Evolutionary conservation across 768 basidiomycete species (phyloP).

Genomic region (Psilocybe tampanensis): DNA sequence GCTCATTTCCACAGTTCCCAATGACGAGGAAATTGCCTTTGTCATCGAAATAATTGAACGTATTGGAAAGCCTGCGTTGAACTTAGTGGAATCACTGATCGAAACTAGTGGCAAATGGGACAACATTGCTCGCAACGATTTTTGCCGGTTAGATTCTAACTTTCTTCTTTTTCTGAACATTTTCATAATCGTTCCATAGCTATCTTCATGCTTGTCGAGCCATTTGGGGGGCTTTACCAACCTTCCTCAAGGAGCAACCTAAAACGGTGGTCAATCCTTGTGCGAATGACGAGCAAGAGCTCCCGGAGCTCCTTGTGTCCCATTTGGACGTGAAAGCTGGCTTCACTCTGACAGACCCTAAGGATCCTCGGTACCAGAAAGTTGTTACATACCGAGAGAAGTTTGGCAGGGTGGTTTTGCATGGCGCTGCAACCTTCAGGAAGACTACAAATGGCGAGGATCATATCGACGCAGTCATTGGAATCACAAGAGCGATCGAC

Average conservation of each 20-base stretch:
- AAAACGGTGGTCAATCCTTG: constrained; percentile 62
- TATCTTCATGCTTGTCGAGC: constrained; percentile 72
- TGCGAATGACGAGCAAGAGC: constrained; percentile 61
- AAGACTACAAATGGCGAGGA: constrained; percentile 70
- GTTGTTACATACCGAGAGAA: constrained; percentile 57
- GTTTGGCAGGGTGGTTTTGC: constrained; percentile 69
- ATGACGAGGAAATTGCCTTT: constrained; percentile 73
- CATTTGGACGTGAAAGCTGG: constrained; percentile 72
- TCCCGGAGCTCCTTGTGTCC: constrained; percentile 69
- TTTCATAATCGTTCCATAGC: constrained; percentile 30
- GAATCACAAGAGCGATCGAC: constrained; percentile 73
- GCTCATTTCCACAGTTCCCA: constrained; percentile 47
- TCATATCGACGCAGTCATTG: constrained; percentile 84
- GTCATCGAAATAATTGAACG: constrained; percentile 75
- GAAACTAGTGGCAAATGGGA: constrained; percentile 61
- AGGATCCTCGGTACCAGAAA: constrained; percentile 74
- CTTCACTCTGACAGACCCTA: constrained; percentile 70
- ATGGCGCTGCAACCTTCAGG: constrained; percentile 66
- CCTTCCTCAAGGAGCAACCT: constrained; percentile 58
- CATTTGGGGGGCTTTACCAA: constrained; percentile 78
- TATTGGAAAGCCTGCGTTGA: constrained; percentile 66
- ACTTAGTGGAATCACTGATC: constrained; percentile 67
- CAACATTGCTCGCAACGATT: constrained; percentile 70
- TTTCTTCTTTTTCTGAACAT: not conserved
- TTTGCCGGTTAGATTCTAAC: constrained; percentile 63